Base-by-base conservation (phyloP, 768 basidiomycete species). In the Tricholoma terreum region DNA sequence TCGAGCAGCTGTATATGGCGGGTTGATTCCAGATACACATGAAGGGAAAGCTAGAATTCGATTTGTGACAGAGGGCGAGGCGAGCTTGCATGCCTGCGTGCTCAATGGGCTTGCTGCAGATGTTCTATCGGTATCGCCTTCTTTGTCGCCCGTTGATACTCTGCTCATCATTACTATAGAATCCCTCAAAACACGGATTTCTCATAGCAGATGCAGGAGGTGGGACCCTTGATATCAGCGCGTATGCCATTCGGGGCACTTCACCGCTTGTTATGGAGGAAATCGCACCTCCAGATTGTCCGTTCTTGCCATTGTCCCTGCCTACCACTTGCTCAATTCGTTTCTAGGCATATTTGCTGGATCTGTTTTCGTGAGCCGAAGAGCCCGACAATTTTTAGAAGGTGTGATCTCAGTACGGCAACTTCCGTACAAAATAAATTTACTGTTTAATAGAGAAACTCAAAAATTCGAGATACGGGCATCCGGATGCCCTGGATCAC, bases 61-160 rank as follows among this genome's bases (percentile, higher is more conserved):
- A 35, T 91, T 92, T 61, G 89, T 92, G 52, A 92, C 89, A 3
- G 89, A 91, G 67, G 89, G 89, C 53, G 89, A 92, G 72, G 89
- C 89, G 0, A 90, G 89, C 77, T 72, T 92, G 63, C 89, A 92
- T 67, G 86, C 89, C 0, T 91, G 89, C 69, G 84, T 91, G 3
- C 70, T 89, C 63, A 90, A 84, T 64, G 89, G 89, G 8, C 77
- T 92, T 3, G 89, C 89, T 15, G 84, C 82, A 2, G 89, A 91
- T 61, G 86, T 91, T 33, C 82, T 92, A 61, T 85, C 84, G 52
- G 89, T 90, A 61, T 52, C 24, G 22, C 6, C 36, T 33, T 52
- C 22, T 38, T 27, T 30, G 27, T 51, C 30, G 8, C 30, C 30
- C 27, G 17, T 10, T 31, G 2, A 9, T 3, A 9, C 12, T 49